Evolutionary conservation across 164 flowering plant species (phyloP), one percentile per base, ranked within the genome.

Genomic region (Umbellularia californica): DNA sequence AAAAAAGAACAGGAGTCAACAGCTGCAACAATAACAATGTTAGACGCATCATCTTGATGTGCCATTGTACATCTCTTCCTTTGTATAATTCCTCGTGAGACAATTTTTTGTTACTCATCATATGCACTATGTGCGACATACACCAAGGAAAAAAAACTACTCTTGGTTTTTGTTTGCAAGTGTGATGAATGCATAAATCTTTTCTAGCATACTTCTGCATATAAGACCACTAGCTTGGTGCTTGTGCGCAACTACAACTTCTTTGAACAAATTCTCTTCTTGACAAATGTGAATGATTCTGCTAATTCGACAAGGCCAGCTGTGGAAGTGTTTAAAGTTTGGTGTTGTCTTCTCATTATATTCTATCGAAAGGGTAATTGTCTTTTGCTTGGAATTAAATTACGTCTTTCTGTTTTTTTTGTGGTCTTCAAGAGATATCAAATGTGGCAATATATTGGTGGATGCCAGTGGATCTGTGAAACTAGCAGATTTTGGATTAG

Each of bases 401-500:
- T 2, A 51, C 50, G 3, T 17, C 64, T 20, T 4, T 33, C 30
- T 27, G 27, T 6, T 28, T 52, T 80, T 28, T 24, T 25, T 72
- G 14, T 71, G 72, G 22, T 74, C n/a, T 72, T 81, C 11, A 72
- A 96, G 99, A 87, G 98, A 96, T 82, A 90, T 96, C 70, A 96
- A 96, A 82, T 94, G 99, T 83, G 98, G 97, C 13, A 96, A 96
- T 81, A 94, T 96, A 76, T 84, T 96, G 87, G 98, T 94, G 76
- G 89, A 84, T 82, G 87, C 91, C 28, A 85, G 67, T 84, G 99
- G 98, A 60, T 85, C 81, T 17, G 99, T 96, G 72, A 96, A 96
- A 83, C 98, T 96, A 76, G 93, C 98, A 69, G 99, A 96, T 87
- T 96, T 96, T 85, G 99, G 99, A 70, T 88, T 96, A 82, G 99